These are phyloP conservation scores for Epichloe baconii DNA, from an alignment of 2,329 filamentous ascomycete genomes.

Conservation along the genomic window DNA sequence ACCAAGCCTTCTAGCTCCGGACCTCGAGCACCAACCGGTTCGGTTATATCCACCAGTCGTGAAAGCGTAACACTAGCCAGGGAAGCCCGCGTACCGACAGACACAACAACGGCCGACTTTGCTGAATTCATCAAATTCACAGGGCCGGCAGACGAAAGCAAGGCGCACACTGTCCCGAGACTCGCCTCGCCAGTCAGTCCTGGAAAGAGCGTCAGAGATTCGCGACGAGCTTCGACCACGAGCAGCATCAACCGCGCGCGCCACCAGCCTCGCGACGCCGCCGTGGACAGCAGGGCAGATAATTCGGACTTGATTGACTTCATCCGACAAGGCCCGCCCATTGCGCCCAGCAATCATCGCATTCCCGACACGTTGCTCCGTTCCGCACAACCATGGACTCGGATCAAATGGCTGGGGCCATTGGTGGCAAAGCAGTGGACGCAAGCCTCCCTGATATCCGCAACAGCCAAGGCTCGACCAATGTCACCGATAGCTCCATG, in stretches of 20 bases:
- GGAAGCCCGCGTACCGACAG: conserved; percentile 57
- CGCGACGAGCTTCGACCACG: conserved; percentile 24
- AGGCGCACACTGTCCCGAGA: conserved; percentile 23
- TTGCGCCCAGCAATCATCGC: conserved; percentile 44
- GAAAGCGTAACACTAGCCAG: conserved; percentile 34
- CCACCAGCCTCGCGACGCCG: conserved; percentile 60
- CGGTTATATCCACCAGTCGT: conserved; percentile 11
- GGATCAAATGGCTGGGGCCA: conserved; percentile 51
- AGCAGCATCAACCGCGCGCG: conserved; percentile 32
- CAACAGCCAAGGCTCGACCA: conserved; percentile 43
- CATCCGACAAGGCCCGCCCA: conserved; percentile 73
- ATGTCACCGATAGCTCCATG: conserved; percentile 43
- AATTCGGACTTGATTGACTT: conserved; percentile 91
- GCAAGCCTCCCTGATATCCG: conserved; percentile 43
- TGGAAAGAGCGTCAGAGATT: conserved; percentile 25
- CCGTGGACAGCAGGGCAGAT: conserved; percentile 46
- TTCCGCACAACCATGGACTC: conserved; percentile 80
- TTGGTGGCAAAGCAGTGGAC: conserved; percentile 44
- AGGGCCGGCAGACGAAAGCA: conserved; percentile 46
- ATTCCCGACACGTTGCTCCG: conserved; percentile 71
- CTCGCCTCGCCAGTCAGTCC: conserved; percentile 16
- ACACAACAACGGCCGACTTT: conserved; percentile 70
- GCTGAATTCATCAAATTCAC: conserved; percentile 83
- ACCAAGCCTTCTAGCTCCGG: conserved; percentile 9
- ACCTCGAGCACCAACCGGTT: conserved; percentile 10